Evolutionary conservation across 257 asterid species (phyloP).

Genomic region (Ocimum tenuiflorum): DNA sequence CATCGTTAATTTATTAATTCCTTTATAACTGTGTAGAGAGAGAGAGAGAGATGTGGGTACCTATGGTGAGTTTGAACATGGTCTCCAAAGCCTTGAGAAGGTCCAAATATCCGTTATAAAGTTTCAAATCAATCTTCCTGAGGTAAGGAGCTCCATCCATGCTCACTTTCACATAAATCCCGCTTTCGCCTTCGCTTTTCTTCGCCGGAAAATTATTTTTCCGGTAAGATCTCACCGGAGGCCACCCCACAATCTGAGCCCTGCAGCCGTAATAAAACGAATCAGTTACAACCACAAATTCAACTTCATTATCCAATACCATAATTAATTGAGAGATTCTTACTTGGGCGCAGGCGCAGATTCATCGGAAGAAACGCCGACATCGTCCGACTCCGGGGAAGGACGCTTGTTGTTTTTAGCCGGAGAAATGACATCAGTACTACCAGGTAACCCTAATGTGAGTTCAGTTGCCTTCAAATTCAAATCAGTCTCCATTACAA

Average conservation of each 20-base stretch:
- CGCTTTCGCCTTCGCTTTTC: conserved; percentile 38
- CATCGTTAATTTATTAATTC: background rate
- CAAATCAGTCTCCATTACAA: conserved; percentile 37
- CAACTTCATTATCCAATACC: background rate
- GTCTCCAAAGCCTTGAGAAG: conserved; percentile 46
- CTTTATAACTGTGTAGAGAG: background rate
- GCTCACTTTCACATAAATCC: conserved; percentile 57
- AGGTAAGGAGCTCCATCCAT: conserved; percentile 74
- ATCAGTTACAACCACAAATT: background rate
- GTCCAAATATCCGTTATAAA: conserved; percentile 39
- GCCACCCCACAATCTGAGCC: conserved; percentile 85
- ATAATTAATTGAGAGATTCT: conserved; percentile 9
- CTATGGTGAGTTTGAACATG: conserved; percentile 57
- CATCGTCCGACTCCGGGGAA: conserved; percentile 30
- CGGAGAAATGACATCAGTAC: conserved; percentile 22
- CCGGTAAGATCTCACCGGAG: conserved; percentile 69
- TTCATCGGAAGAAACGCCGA: conserved; percentile 21
- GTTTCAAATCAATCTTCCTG: conserved; percentile 56
- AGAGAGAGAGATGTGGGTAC: conserved; percentile 18
- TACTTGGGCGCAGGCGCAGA: conserved; percentile 57
- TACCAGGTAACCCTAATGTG: conserved; percentile 63
- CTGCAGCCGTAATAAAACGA: conserved; percentile 25
- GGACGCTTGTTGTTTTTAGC: conserved; percentile 44
- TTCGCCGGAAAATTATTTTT: conserved; percentile 42
- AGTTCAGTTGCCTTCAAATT: conserved; percentile 82